phyloP scores from a whole-genome alignment of 2,329 filamentous ascomycete species.

The Myriosclerotinia curreyana region DNA sequence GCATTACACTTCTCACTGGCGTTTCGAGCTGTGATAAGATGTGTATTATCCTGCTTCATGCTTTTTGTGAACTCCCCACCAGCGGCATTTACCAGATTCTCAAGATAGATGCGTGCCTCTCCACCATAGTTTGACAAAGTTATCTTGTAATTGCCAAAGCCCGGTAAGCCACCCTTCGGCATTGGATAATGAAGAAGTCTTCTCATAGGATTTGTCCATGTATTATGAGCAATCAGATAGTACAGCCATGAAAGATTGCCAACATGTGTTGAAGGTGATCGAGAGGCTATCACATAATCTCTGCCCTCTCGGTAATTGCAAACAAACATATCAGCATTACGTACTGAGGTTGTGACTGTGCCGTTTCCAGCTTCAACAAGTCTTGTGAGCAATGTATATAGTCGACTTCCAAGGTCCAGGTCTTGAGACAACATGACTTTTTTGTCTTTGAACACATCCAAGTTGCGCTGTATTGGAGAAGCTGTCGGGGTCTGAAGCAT shows the following conservation, averaged over 20 bases:
- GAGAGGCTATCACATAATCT: conserved; percentile 74
- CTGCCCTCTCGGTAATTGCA: conserved; percentile 82
- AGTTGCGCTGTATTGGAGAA: conserved; percentile 48
- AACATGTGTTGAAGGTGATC: conserved; percentile 69
- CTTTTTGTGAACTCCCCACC: conserved; percentile 92
- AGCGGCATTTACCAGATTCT: conserved; percentile 81
- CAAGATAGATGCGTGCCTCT: conserved; percentile 87
- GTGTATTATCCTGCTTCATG: conserved; percentile 92
- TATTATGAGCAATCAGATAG: conserved; percentile 81
- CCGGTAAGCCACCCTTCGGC: conserved; percentile 71
- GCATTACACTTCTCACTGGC: conserved; percentile 91
- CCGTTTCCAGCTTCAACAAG: conserved; percentile 73
- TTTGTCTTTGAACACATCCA: conserved; percentile 74
- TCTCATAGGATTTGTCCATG: conserved; percentile 81
- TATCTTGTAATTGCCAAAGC: conserved; percentile 73
- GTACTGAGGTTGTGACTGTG: conserved; percentile 59
- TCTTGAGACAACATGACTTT: conserved; percentile 75
- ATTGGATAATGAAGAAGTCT: conserved; percentile 88
- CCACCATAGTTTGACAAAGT: conserved; percentile 96
- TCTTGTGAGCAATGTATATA: conserved; percentile 64
- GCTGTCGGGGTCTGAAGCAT: conserved; percentile 45
- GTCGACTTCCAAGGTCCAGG: conserved; percentile 64
- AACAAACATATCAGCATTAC: conserved; percentile 76
- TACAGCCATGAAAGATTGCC: conserved; percentile 95
- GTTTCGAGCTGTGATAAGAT: conserved; percentile 86